phyloP scores from a whole-genome alignment of 495 filamentous ascomycete genomes.

The Copromyces sp. region DNA sequence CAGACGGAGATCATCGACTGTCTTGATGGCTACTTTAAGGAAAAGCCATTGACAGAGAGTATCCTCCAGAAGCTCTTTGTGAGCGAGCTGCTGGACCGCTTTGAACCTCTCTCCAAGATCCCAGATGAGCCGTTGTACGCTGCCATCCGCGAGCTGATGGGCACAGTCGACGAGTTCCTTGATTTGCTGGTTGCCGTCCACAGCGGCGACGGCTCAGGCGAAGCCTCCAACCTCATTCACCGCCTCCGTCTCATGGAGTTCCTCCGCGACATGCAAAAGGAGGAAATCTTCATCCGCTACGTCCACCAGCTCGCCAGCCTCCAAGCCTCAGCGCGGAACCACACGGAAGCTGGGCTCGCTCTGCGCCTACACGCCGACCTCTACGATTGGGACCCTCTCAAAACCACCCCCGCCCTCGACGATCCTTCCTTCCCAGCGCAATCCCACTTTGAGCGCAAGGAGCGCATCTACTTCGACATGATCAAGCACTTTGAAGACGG shows the following conservation, averaged over 20 bases:
- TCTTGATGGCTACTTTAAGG: conserved; percentile 83
- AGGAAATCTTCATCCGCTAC: conserved; percentile 93
- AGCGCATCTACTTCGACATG: conserved; percentile 84
- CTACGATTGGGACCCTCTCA: conserved; percentile 79
- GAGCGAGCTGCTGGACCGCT: conserved; percentile 69
- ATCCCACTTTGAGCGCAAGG: conserved; percentile 85
- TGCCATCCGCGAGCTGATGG: conserved; percentile 68
- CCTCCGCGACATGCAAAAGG: conserved; percentile 91
- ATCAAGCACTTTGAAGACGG: conserved; percentile 92
- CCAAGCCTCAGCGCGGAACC: conserved; percentile 65
- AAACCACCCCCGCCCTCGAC: conserved; percentile 52
- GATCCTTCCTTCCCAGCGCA: conserved; percentile 76
- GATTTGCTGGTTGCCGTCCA: conserved; percentile 92
- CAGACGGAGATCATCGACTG: conserved; percentile 97
- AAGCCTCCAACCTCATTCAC: conserved; percentile 73
- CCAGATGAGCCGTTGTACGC: conserved; percentile 64
- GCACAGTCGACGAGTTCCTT: conserved; percentile 78
- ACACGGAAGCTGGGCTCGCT: conserved; percentile 84
- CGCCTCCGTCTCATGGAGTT: conserved; percentile 92
- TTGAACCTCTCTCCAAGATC: conserved; percentile 55
- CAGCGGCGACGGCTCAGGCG: conserved; percentile 60
- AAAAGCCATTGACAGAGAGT: conserved; percentile 75
- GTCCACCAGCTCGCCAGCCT: conserved; percentile 83
- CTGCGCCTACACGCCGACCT: conserved; percentile 85
- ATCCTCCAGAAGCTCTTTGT: conserved; percentile 90